Percentiles rank a stretch among this genome's conserved stretches.
phyloP scores from a whole-genome alignment of 2,329 filamentous ascomycete species.

The Arthrobotrys musiformis region DNA sequence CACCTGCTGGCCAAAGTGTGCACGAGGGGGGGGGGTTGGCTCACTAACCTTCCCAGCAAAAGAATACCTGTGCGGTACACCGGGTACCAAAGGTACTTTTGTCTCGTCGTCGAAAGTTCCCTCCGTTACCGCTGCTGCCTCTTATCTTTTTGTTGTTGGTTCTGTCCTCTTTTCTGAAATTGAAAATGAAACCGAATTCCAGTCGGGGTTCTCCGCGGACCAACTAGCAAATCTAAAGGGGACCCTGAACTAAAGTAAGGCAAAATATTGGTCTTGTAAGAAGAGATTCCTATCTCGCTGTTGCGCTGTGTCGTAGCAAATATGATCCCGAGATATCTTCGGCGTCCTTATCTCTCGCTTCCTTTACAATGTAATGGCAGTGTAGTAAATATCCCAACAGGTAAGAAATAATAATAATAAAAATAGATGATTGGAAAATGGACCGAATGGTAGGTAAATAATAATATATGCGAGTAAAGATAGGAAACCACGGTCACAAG shows the following conservation, averaged over 20 bases:
- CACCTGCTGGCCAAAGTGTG: background rate
- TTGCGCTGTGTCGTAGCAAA: background rate
- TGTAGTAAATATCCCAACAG: background rate
- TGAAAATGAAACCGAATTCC: background rate
- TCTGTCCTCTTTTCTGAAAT: background rate
- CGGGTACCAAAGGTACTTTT: conserved; percentile 24
- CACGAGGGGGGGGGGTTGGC: conserved; percentile 12
- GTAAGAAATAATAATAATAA: background rate
- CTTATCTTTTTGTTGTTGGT: background rate
- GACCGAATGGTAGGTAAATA: background rate
- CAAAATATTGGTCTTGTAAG: background rate
- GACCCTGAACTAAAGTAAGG: background rate
- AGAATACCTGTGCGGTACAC: conserved; percentile 11
- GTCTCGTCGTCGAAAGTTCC: no score
- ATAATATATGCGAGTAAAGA: background rate
- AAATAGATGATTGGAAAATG: background rate
- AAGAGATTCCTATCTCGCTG: background rate
- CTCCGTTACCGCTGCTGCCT: conserved; percentile 29
- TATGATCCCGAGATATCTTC: background rate
- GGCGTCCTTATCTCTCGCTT: background rate
- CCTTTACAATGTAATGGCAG: no score
- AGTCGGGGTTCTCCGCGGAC: background rate
- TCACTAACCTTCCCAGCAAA: conserved; percentile 35
- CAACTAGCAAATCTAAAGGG: background rate
- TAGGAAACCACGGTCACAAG: background rate